These are phyloP conservation scores for Bruguiera hainesii DNA, from an alignment of 441 rosid genomes.

Conservation along the genomic window DNA sequence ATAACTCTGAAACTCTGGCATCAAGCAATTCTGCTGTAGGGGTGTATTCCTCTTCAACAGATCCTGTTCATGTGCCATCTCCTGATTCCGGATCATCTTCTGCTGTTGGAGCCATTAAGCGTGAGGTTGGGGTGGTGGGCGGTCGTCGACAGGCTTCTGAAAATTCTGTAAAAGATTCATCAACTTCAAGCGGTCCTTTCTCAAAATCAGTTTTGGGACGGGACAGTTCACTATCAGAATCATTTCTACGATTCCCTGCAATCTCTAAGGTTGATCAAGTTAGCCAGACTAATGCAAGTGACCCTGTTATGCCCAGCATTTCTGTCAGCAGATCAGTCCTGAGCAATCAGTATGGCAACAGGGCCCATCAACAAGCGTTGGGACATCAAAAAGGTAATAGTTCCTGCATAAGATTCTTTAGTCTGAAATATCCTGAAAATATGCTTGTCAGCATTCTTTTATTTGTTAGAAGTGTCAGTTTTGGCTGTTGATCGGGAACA, in stretches of 20 bases:
- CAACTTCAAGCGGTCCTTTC: conserved; percentile 38
- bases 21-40: conserved; percentile 70
- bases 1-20: conserved; percentile 35
- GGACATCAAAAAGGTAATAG: conserved; percentile 72
- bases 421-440: background rate
- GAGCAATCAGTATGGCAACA: conserved; percentile 52
- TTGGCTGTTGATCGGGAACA: background rate
- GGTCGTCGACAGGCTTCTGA: conserved; percentile 60
- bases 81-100: conserved; percentile 76
- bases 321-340: conserved; percentile 47
- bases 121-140: conserved; percentile 88
- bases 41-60: conserved; percentile 80
- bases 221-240: conserved; percentile 45
- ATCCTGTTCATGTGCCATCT: conserved; percentile 97
- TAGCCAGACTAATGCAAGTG: conserved; percentile 37
- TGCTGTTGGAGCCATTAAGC: conserved; percentile 83
- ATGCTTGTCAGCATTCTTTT: background rate
- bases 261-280: conserved; percentile 53
- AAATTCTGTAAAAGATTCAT: conserved; percentile 40
- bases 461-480: background rate
- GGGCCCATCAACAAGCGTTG: conserved; percentile 55
- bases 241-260: conserved; percentile 51
- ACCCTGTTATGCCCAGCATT: conserved; percentile 41
- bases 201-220: conserved; percentile 50
- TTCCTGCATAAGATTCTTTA: background rate